Base-by-base conservation (phyloP, 2,329 filamentous ascomycete genomes). In the Nemania diffusa region DNA sequence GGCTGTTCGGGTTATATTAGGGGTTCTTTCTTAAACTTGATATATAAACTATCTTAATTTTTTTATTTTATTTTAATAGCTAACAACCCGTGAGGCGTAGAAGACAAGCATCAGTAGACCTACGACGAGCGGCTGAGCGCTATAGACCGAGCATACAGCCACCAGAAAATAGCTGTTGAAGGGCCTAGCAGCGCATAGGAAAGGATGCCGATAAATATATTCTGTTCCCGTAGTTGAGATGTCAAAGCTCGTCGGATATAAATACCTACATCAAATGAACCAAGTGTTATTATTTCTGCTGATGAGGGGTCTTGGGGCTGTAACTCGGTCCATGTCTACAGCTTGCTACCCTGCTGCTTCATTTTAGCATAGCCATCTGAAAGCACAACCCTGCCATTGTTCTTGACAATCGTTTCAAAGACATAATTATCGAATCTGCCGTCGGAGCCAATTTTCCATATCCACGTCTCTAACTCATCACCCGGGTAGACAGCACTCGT, bases 401-500 rank as follows among this genome's bases (percentile, higher is more conserved):
- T 57, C 34, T 69, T 70, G 17, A 82, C 80, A 50, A 79, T 72
- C 2, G 80, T 81, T 75, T 81, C 78, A 69, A 82, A 82, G 34
- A 79, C 62, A 27, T 82, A 68, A 44, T 80, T 73, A 51, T 81
- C 77, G 8, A 75, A 68, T 13, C 77, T 77, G 58, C 72, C 73
- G 13, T 75, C 74, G 22, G 70, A 73, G 1, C 73, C 76, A n/a
- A 78, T 74, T 46, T 79, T 73, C 81, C 81, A 83, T 75, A 82
- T 82, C 27, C 78, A 74, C 51, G 80, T 83, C 69, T 81, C 79
- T 1, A 83, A 71, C 48, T 78, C 77, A 50, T 84, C 82, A 0
- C 82, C 82, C 0, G 83, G 83, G 65, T 82, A 83, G 8, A 84
- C 83, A 2, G 82, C 80, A 46, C 78, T 82, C 52, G 61, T 79